Base-by-base conservation (phyloP, 768 basidiomycete species). In the Amanita thiersii region DNA sequence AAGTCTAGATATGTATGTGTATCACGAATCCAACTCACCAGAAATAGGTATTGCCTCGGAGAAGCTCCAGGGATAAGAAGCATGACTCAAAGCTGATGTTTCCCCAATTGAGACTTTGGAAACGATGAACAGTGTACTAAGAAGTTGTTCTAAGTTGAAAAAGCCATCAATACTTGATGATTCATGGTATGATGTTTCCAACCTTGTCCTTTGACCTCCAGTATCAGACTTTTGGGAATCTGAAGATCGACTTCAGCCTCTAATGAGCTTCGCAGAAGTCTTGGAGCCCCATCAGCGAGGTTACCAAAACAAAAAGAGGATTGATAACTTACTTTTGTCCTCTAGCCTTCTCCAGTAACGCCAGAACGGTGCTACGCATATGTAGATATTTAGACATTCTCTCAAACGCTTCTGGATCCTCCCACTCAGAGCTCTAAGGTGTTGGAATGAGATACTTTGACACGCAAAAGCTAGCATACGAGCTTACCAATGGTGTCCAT, bases 121-220 rank as follows among this genome's bases (percentile, higher is more conserved):
- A 1, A 88, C 83, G 39, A 87, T 86, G 60, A 89, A 90, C 4
- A 94, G 64, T 0, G 77, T 80, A 52, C 78, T 79, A 18, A 93
- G 60, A 44, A 78, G 70, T 12, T 59, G 53, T 53, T 73, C 89
- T 88, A 52, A 12, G 26, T 24, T 14, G 30, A 38, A 18, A 37
- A 24, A 6, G 15, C 29, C 20, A 6, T 39, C 9, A 26, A 21
- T 21, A 17, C 19, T n/a, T 17, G 23, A 24, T 23, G 14, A 14
- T 25, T 15, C 25, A 35, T 30, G 14, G 5, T 34, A 23, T 40
- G 18, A 24, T 31, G 33, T 17, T 34, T 23, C 39, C 14, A 12
- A 39, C 56, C 68, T 58, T 57, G 63, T 18, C 40, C 77, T 73
- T 55, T 72, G 68, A 17, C 71, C 56, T 20, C 68, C 47, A 21